These are phyloP conservation scores for Pseudomonodictys pantanalensis DNA, from an alignment of 495 filamentous ascomycete species.

Conservation along the genomic window DNA sequence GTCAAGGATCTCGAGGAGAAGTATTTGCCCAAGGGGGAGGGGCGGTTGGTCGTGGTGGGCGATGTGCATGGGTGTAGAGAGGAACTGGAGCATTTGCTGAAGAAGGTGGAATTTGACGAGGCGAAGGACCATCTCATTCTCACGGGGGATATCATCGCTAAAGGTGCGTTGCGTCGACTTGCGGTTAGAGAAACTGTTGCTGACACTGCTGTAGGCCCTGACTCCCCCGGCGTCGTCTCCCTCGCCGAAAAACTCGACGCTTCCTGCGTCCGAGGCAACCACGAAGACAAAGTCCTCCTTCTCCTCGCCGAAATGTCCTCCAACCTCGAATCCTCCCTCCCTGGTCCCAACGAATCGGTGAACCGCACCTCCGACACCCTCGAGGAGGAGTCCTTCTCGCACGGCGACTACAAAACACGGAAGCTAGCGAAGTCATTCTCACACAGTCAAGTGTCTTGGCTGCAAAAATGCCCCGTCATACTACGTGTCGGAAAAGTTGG, in stretches of 20 bases:
- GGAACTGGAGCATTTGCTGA: slow-evolving; percentile 63
- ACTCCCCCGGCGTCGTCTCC: slow-evolving; percentile 74
- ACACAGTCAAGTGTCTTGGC: slow-evolving; percentile 65
- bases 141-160: slow-evolving; percentile 80
- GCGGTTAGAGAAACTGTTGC: not conserved
- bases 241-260: slow-evolving; percentile 66
- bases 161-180: slow-evolving; percentile 45
- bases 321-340: slow-evolving; percentile 24
- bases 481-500: slow-evolving; percentile 62
- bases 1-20: slow-evolving; percentile 44
- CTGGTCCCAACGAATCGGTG: slow-evolving; percentile 14
- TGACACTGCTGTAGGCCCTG: slow-evolving; percentile 53
- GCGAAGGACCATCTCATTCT: slow-evolving; percentile 74
- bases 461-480: slow-evolving; percentile 70
- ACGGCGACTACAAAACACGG: slow-evolving; percentile 45
- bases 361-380: slow-evolving; percentile 20
- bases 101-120: slow-evolving; percentile 61
- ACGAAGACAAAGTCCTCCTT: slow-evolving; percentile 78
- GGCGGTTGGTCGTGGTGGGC: slow-evolving; percentile 68
- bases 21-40: slow-evolving; percentile 25
- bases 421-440: slow-evolving; percentile 53
- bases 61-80: slow-evolving; percentile 85
- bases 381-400: slow-evolving; percentile 40
- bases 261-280: slow-evolving; percentile 84
- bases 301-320: slow-evolving; percentile 41